Conservation (phyloP, 495 filamentous ascomycete species). For the Xylaria venustula region DNA sequence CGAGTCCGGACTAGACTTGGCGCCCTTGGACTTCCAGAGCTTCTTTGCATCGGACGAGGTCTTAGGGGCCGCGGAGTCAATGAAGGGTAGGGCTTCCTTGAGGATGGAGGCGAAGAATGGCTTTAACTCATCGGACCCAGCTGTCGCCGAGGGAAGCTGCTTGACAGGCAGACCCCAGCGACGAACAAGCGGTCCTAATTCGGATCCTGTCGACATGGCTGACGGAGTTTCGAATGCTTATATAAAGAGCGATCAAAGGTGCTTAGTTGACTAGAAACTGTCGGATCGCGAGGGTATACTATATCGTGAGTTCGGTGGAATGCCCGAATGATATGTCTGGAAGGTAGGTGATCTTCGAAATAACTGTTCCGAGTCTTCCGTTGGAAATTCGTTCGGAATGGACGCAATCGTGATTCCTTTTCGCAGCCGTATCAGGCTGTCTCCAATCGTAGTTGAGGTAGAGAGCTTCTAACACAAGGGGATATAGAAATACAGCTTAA, state of each 20-base stretch:
- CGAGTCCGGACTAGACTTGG: constrained; percentile 47
- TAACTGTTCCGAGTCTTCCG: too few relatives aligned
- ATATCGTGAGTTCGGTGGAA: not conserved
- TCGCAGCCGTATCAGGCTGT: too few relatives aligned
- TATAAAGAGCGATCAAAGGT: not conserved
- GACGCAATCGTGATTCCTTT: too few relatives aligned
- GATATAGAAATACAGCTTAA: too few relatives aligned
- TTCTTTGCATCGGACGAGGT: constrained; percentile 19
- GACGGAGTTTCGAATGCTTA: not conserved
- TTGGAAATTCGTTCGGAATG: too few relatives aligned
- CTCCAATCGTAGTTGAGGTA: too few relatives aligned
- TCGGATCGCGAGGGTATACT: not conserved
- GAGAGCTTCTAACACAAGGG: too few relatives aligned
- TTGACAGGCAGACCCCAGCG: constrained; percentile 39
- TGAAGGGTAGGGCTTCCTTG: constrained; percentile 56
- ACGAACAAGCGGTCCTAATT: constrained; percentile 36
- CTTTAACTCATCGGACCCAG: constrained; percentile 29
- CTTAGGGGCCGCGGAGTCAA: constrained; percentile 45
- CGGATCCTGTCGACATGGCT: not conserved
- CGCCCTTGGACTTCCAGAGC: constrained; percentile 43
- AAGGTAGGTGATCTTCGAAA: too few relatives aligned
- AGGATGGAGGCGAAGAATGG: constrained; percentile 45
- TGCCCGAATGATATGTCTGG: too few relatives aligned
- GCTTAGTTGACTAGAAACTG: not conserved
- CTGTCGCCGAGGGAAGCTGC: constrained; percentile 36